Evolutionary conservation across 371 early-diverging fungal species (phyloP).

Genomic region (Mucor indicus): DNA sequence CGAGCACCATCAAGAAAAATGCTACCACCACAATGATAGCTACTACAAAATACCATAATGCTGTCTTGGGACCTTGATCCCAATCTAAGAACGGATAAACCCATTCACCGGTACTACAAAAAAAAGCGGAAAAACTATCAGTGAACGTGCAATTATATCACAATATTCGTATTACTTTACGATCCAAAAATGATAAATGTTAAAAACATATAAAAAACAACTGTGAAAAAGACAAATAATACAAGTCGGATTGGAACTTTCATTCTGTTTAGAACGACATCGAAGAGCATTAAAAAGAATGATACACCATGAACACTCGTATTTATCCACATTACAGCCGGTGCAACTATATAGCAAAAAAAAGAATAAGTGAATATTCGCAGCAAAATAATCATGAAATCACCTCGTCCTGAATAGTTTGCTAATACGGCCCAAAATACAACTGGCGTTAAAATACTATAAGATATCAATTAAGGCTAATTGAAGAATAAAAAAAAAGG

Average conservation of each 20-base stretch:
- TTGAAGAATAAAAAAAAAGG: background rate
- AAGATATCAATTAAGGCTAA: background rate
- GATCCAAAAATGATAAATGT: slow-evolving; percentile 45
- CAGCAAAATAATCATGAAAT: too few relatives aligned
- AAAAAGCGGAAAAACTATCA: background rate
- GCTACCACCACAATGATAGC: slow-evolving; percentile 31
- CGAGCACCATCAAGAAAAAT: slow-evolving; percentile 35
- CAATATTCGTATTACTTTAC: slow-evolving; percentile 24
- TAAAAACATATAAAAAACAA: slow-evolving; percentile 50
- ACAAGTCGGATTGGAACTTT: slow-evolving; percentile 40
- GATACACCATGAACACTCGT: slow-evolving; percentile 52
- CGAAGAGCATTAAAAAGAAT: slow-evolving; percentile 46
- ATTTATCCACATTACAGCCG: slow-evolving; percentile 34
- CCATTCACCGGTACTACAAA: slow-evolving; percentile 41
- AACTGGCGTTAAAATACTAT: slow-evolving; percentile 58
- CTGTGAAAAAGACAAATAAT: slow-evolving; percentile 30
- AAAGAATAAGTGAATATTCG: background rate
- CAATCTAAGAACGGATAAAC: slow-evolving; percentile 56
- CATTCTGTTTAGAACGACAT: slow-evolving; percentile 49
- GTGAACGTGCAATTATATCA: background rate
- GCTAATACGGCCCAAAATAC: slow-evolving; percentile 50
- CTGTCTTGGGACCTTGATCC: slow-evolving; percentile 43
- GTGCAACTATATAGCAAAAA: background rate
- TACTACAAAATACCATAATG: slow-evolving; percentile 42
- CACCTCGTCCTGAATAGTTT: background rate